Conservation (phyloP, 169 alveolate genomes). For the Plasmodium malariae region DNA sequence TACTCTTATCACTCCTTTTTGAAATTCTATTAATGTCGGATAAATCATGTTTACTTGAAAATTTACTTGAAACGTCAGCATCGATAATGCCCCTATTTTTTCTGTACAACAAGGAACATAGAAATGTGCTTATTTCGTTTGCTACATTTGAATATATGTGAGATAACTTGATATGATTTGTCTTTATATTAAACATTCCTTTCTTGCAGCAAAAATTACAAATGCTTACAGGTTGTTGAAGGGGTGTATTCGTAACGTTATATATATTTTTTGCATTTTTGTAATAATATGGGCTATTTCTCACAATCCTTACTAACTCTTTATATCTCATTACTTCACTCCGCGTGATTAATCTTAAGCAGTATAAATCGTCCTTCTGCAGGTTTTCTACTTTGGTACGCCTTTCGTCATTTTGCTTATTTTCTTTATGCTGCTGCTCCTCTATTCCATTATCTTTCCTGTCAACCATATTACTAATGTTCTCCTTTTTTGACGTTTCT, state of each 20-base stretch:
- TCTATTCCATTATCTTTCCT: background rate
- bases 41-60: too few relatives aligned
- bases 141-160: conserved; percentile 1
- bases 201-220: conserved; percentile 49
- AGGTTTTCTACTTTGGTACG: background rate
- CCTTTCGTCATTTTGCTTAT: background rate
- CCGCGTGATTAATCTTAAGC: conserved; percentile 44
- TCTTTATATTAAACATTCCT: conserved; percentile 56
- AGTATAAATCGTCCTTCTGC: conserved; percentile 15
- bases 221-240: conserved; percentile 62
- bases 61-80: background rate
- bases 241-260: conserved; percentile 23
- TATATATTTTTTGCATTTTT: conserved; percentile 55
- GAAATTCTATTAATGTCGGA: too few relatives aligned
- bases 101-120: conserved; percentile 10
- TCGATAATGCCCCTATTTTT: background rate
- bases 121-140: conserved; percentile 9
- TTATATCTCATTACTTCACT: conserved; percentile 74
- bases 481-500: background rate
- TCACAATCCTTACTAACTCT: conserved; percentile 46
- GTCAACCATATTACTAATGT: too few relatives aligned
- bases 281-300: conserved; percentile 58
- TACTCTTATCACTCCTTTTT: too few relatives aligned
- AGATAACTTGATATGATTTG: conserved; percentile 21
- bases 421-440: background rate